Conservation (phyloP, 805 yeast species). For the Hanseniaspora meyeri region DNA sequence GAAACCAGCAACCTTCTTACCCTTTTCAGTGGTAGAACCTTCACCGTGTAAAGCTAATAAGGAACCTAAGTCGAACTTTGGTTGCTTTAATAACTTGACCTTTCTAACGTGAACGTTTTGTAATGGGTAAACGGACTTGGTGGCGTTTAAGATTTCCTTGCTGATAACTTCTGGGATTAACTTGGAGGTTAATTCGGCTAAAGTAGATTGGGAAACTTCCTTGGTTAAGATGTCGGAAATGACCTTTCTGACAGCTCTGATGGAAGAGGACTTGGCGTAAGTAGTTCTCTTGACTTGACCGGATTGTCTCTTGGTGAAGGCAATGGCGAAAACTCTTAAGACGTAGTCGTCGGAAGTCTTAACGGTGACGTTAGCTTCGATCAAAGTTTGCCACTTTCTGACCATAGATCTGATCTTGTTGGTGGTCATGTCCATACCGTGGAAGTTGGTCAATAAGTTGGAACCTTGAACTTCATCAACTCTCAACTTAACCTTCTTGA, state of each 20-base stretch:
- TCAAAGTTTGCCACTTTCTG: slow-evolving; percentile 97
- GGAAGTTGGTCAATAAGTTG: slow-evolving; percentile 98
- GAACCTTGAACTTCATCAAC: slow-evolving; percentile 99
- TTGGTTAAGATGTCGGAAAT: slow-evolving; percentile 92
- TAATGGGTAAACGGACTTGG: slow-evolving; percentile 89
- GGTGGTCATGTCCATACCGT: slow-evolving; percentile 95
- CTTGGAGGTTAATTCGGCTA: slow-evolving; percentile 92
- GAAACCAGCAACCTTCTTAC: slow-evolving; percentile 95
- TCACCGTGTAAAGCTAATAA: slow-evolving; percentile 97
- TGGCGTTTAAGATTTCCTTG: slow-evolving; percentile 94
- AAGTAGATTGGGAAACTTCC: slow-evolving; percentile 88
- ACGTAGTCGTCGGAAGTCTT: slow-evolving; percentile 97
- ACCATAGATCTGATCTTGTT: slow-evolving; percentile 96
- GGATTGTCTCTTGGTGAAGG: slow-evolving; percentile 95
- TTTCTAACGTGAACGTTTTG: slow-evolving; percentile 98
- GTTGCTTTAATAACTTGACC: slow-evolving; percentile 96
- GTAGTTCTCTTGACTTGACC: slow-evolving; percentile 96
- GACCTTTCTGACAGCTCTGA: slow-evolving; percentile 94
- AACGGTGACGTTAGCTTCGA: slow-evolving; percentile 95
- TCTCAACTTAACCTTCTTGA: slow-evolving; percentile 94
- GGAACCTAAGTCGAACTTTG: slow-evolving; percentile 95
- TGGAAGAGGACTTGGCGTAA: slow-evolving; percentile 94
- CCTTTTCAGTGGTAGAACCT: slow-evolving; percentile 78
- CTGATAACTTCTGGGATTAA: slow-evolving; percentile 98
- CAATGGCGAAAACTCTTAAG: slow-evolving; percentile 91